Percentiles rank a stretch among this genome's conserved stretches.
Conservation (phyloP, 352 stramenopile genomes). For the Hyaloperonospora brassicae region DNA sequence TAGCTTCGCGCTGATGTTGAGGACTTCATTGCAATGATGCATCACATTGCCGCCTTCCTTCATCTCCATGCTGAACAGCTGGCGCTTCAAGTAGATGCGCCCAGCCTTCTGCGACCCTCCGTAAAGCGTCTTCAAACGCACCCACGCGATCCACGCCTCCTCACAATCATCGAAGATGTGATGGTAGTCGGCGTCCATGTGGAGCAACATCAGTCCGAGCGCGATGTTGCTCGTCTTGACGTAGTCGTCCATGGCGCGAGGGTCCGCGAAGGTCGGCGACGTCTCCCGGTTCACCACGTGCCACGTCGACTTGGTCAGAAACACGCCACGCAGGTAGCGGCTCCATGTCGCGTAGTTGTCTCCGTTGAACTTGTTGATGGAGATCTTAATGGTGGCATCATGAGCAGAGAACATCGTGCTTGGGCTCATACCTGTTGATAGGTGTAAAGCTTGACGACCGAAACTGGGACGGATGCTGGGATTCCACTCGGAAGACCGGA, state of each 20-base stretch:
- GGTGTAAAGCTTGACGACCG: too few relatives aligned
- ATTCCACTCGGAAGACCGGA: too few relatives aligned
- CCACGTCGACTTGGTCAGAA: not conserved
- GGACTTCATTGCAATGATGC: constrained; percentile 7
- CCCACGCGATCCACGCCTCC: constrained; percentile 19
- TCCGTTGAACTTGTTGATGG: constrained; percentile 9
- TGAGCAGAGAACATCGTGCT: constrained; percentile 16
- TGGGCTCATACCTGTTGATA: constrained; percentile 11
- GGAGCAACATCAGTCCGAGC: constrained; percentile 22
- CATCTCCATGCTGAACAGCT: constrained; percentile 9
- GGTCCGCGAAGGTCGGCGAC: not conserved
- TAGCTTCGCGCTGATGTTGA: constrained; percentile 9
- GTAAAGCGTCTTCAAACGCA: constrained; percentile 8
- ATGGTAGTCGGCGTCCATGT: constrained; percentile 21
- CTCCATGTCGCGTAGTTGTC: constrained; percentile 9
- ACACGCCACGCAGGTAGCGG: not conserved
- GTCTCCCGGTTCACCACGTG: not conserved
- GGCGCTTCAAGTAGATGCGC: constrained; percentile 22
- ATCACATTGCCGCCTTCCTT: constrained; percentile 6
- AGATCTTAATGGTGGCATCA: constrained; percentile 7
- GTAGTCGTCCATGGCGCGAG: constrained; percentile 12
- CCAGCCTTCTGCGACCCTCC: constrained; percentile 13
- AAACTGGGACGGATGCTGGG: too few relatives aligned
- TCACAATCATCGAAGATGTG: constrained; percentile 19
- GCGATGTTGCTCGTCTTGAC: constrained; percentile 21